Conservation (phyloP, 108 stramenopile genomes). For the Parietichytrium sp. region DNA sequence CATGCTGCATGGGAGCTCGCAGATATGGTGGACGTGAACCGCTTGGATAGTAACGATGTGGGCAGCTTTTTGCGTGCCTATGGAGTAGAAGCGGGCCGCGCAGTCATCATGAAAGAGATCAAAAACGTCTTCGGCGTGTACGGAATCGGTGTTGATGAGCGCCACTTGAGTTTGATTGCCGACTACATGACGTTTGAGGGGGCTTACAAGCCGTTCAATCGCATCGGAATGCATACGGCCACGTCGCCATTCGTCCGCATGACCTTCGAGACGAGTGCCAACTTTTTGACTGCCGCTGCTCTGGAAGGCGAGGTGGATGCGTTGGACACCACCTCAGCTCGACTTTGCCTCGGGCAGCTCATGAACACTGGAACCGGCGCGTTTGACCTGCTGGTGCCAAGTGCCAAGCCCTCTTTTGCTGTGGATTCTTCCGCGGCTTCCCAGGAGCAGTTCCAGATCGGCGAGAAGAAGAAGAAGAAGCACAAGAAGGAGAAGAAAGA, state of each 20-base stretch:
- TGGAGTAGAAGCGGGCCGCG: slow-evolving; percentile 95
- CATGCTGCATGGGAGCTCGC: slow-evolving; percentile 79
- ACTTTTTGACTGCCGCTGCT: slow-evolving; percentile 90
- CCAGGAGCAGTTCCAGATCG: too few relatives aligned
- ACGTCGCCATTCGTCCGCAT: slow-evolving; percentile 91
- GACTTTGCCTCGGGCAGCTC: slow-evolving; percentile 88
- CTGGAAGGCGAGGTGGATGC: slow-evolving; percentile 67
- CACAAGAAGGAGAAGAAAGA: too few relatives aligned
- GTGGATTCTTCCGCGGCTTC: too few relatives aligned
- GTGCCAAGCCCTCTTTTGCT: too few relatives aligned
- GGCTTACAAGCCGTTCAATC: slow-evolving; percentile 91
- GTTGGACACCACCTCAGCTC: slow-evolving; percentile 80
- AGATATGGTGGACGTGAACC: slow-evolving; percentile 76
- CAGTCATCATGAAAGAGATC: slow-evolving; percentile 89
- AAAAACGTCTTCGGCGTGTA: slow-evolving; percentile 95
- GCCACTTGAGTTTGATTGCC: slow-evolving; percentile 91
- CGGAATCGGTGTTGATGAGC: slow-evolving; percentile 94
- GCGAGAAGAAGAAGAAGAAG: too few relatives aligned
- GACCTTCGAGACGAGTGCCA: slow-evolving; percentile 97
- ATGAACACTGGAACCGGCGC: slow-evolving; percentile 87
- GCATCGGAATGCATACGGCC: slow-evolving; percentile 84
- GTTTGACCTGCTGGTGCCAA: slow-evolving; percentile 65
- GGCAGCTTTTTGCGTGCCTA: slow-evolving; percentile 83
- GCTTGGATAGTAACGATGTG: slow-evolving; percentile 86
- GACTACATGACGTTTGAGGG: slow-evolving; percentile 99